Base-by-base conservation (phyloP, 805 yeast genomes). In the Candida namnaoensis region DNA sequence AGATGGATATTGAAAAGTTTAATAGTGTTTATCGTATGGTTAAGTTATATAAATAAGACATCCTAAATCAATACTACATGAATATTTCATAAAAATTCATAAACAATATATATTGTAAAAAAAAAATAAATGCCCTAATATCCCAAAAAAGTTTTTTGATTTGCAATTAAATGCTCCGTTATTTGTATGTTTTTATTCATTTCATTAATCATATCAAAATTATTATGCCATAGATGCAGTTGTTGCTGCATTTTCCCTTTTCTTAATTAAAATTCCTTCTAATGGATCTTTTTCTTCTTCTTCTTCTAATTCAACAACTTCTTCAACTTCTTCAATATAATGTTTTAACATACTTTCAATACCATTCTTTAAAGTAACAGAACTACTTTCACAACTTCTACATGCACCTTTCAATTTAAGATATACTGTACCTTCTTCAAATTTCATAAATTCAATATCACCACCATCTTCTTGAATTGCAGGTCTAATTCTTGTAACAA, bases 391-490 rank as follows among this genome's bases (percentile, higher is more conserved):
- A 53, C 88, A 80, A n/a, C 83, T 74, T 53, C 84, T 71, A 55
- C 88, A 80, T 1, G 87, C 87, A 30, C 88, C 88, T 56, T 72
- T 72, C 40, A 80, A 65, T 56, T 72, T 72, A 51, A 80, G 66
- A 42, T 64, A 69, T 1, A 80, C 86, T 1, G 72, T 68, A 8
- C 88, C 88, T 47, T 76, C 80, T 46, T 76, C 79, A 52, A 80
- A 80, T 1, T 66, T 65, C 32, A 81, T 77, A 60, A 79, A 80
- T 51, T 79, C 85, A 37, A 80, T 73, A 53, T 80, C 88, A 5
- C 88, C 88, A 37, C 88, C 88, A 52, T 80, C 88, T 45, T 80
- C 88, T 55, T 79, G 85, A 46, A 80, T 70, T 0, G 87, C 86
- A 2, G 88, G 88, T 56, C 83, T 71, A 38, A 80, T 80, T 53